A percentile compares a stretch with the other conserved stretches of the same genome.
Evolutionary conservation across 352 stramenopile species (phyloP).

Genomic region (Globisporangium polare): DNA sequence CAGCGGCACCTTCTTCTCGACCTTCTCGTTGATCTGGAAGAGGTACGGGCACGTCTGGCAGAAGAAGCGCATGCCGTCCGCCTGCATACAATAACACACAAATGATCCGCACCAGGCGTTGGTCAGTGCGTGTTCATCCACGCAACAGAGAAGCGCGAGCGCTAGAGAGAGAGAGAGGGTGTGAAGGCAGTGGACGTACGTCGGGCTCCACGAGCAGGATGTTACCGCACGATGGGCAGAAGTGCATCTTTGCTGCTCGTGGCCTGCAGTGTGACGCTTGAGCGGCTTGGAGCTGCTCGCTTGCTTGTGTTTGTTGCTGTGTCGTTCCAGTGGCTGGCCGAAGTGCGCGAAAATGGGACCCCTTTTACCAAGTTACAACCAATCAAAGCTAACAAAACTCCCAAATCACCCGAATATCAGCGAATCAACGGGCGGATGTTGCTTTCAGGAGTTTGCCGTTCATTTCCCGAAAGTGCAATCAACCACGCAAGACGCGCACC

Average conservation of each 20-base stretch:
- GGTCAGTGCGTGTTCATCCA: background rate
- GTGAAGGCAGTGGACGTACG: slow-evolving; percentile 27
- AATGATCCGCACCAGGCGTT: background rate
- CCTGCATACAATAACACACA: slow-evolving; percentile 27
- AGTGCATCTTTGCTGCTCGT: slow-evolving; percentile 58
- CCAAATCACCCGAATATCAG: slow-evolving; percentile 3
- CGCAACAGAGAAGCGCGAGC: background rate
- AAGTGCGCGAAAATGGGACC: slow-evolving; percentile 1
- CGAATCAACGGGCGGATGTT: background rate
- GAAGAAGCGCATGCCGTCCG: slow-evolving; percentile 88
- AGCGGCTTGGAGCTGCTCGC: background rate
- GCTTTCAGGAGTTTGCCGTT: background rate
- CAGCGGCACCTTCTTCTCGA: slow-evolving; percentile 87
- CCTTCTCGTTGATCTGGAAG: slow-evolving; percentile 86
- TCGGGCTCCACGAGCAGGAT: slow-evolving; percentile 88
- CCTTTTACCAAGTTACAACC: background rate
- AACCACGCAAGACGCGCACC: background rate
- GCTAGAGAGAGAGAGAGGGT: no score
- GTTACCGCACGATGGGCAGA: slow-evolving; percentile 89
- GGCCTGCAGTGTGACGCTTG: background rate
- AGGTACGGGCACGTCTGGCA: slow-evolving; percentile 88
- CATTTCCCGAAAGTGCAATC: background rate
- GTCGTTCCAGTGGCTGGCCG: slow-evolving; percentile 8
- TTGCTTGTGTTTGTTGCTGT: background rate
- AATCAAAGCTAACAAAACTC: slow-evolving; percentile 1